These are phyloP conservation scores for Septoria linicola DNA, from an alignment of 2,329 filamentous ascomycete species.

Conservation along the genomic window DNA sequence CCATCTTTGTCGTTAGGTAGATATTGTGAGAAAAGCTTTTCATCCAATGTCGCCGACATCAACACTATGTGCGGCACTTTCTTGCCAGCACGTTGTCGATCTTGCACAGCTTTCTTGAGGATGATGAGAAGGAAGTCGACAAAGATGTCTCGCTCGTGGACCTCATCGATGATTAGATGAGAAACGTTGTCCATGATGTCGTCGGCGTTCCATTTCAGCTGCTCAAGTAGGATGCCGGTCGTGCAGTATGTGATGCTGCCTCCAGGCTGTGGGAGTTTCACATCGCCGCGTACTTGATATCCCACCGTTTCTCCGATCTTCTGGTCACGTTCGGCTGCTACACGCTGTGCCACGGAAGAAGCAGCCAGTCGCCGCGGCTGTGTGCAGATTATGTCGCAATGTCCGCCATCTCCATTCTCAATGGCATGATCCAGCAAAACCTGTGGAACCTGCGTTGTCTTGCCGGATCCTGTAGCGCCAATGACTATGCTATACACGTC, in stretches of 20 bases:
- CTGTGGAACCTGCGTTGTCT: slow-evolving; percentile 55
- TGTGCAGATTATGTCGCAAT: slow-evolving; percentile 53
- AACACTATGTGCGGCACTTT: slow-evolving; percentile 47
- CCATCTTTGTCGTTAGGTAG: slow-evolving; percentile 39
- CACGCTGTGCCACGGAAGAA: slow-evolving; percentile 47
- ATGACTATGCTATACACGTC: slow-evolving; percentile 48
- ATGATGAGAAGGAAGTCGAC: slow-evolving; percentile 50
- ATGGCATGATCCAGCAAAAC: slow-evolving; percentile 54
- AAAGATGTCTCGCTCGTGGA: slow-evolving; percentile 49
- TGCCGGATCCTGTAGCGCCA: slow-evolving; percentile 50
- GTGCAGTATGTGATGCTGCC: slow-evolving; percentile 53
- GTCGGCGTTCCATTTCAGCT: slow-evolving; percentile 45
- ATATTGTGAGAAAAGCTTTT: slow-evolving; percentile 48
- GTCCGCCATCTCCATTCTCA: slow-evolving; percentile 39
- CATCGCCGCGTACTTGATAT: slow-evolving; percentile 48
- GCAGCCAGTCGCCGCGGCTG: slow-evolving; percentile 52
- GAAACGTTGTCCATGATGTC: slow-evolving; percentile 44
- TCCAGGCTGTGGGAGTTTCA: slow-evolving; percentile 34
- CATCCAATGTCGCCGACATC: slow-evolving; percentile 52
- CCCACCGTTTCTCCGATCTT: slow-evolving; percentile 45
- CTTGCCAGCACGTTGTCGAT: slow-evolving; percentile 37
- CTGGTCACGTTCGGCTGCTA: slow-evolving; percentile 49
- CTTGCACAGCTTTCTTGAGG: slow-evolving; percentile 45
- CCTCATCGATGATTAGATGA: slow-evolving; percentile 54
- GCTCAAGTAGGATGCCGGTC: slow-evolving; percentile 49